Evolutionary conservation across 2,329 filamentous ascomycete genomes (phyloP).

Genomic region (Madurella mycetomatis): DNA sequence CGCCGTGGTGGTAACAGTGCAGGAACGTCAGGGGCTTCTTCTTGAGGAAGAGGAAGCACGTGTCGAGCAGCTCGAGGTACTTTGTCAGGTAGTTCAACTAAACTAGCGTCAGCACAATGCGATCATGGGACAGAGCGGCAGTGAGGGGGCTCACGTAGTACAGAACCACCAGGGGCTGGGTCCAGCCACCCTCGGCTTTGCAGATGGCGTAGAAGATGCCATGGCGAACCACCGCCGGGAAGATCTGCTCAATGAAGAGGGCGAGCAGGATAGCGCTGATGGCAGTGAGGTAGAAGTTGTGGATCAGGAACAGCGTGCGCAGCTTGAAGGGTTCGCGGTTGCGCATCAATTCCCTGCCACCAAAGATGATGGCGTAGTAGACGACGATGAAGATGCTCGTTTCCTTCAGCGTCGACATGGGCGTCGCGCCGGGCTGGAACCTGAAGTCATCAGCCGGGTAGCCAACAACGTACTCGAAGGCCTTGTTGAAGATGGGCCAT

Average conservation of each 20-base stretch:
- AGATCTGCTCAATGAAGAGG: constrained; percentile 86
- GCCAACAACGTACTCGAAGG: constrained; percentile 69
- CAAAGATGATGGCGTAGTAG: constrained; percentile 94
- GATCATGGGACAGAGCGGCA: neutral
- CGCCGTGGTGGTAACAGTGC: constrained; percentile 98
- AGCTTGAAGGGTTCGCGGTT: constrained; percentile 80
- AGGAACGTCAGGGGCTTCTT: constrained; percentile 99
- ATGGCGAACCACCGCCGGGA: constrained; percentile 73
- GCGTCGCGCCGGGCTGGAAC: constrained; percentile 76
- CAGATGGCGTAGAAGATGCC: constrained; percentile 92
- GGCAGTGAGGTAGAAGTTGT: constrained; percentile 90
- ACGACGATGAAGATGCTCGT: constrained; percentile 74
- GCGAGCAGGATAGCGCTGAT: constrained; percentile 77
- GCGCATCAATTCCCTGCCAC: constrained; percentile 88
- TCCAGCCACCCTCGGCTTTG: constrained; percentile 79
- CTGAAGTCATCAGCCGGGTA: constrained; percentile 83
- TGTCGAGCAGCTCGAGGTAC: constrained; percentile 93
- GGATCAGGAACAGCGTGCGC: constrained; percentile 84
- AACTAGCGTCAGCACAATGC: neutral
- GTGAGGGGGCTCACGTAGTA: constrained; percentile 74
- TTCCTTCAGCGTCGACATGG: constrained; percentile 84
- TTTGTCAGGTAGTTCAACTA: constrained; percentile 57
- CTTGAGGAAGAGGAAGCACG: constrained; percentile 95
- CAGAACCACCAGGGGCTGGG: constrained; percentile 82
- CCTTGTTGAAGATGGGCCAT: constrained; percentile 93